Evolutionary conservation across 23 red algal genomes (phyloP).

Genomic region (Rhodosorus marinus): DNA sequence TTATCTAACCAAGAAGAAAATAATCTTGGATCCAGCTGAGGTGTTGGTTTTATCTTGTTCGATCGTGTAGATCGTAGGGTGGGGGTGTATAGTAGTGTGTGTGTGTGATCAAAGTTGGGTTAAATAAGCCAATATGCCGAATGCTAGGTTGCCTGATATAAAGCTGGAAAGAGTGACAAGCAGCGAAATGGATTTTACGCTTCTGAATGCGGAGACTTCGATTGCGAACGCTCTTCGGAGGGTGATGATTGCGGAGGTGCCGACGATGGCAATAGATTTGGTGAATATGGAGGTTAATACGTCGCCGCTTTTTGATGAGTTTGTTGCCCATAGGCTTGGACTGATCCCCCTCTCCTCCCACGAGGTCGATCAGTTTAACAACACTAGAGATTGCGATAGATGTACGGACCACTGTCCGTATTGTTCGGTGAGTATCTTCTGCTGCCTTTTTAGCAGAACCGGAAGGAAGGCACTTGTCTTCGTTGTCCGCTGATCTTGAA

Average conservation of each 20-base stretch:
- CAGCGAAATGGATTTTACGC: slow-evolving; percentile 8
- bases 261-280: slow-evolving; percentile 89
- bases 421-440: slow-evolving; percentile 42
- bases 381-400: slow-evolving; percentile 40
- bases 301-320: slow-evolving; percentile 66
- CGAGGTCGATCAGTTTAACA: slow-evolving; percentile 23
- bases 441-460: slow-evolving; percentile 10
- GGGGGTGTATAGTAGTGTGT: too few species aligned
- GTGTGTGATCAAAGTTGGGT: too few species aligned
- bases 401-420: slow-evolving; percentile 55
- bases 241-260: slow-evolving; percentile 84
- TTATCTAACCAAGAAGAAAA: too few species aligned
- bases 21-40: too few species aligned
- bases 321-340: slow-evolving; percentile 73
- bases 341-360: slow-evolving; percentile 52
- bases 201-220: slow-evolving; percentile 44
- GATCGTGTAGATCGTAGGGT: too few species aligned
- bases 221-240: slow-evolving; percentile 84
- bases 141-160: neutral
- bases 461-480: neutral
- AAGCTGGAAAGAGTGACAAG: neutral
- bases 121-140: too few species aligned
- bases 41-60: too few species aligned
- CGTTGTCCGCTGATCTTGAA: too few species aligned
- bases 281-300: slow-evolving; percentile 75